These are phyloP conservation scores for Oryza brachyantha DNA, from an alignment of 176 grass and related monocot species.

Conservation along the genomic window DNA sequence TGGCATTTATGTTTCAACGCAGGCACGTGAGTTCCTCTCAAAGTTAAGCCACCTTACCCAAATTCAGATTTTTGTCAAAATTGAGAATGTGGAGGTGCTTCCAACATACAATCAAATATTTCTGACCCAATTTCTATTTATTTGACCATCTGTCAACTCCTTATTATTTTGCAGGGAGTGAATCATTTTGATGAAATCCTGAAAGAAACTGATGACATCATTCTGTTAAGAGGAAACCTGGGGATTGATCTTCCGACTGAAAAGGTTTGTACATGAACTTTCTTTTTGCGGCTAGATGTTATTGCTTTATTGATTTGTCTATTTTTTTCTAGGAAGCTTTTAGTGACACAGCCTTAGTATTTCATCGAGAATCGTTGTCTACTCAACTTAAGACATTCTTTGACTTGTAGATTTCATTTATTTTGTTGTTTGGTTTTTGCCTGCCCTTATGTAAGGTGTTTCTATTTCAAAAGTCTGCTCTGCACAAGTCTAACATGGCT, in stretches of 20 bases:
- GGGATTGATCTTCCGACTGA: constrained; percentile 99
- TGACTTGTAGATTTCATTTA: background rate
- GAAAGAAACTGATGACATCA: constrained; percentile 87
- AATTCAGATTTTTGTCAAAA: constrained; percentile 97
- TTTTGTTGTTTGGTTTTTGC: background rate
- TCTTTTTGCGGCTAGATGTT: background rate
- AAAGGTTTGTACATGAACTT: constrained; percentile 53
- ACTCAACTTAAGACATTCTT: background rate
- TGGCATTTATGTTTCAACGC: constrained; percentile 7
- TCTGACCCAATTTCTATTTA: background rate
- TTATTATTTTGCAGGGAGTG: constrained; percentile 68
- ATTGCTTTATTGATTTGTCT: no score
- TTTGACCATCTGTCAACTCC: constrained; percentile 7
- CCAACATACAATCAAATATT: constrained; percentile 1
- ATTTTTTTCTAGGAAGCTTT: no score
- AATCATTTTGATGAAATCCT: constrained; percentile 99
- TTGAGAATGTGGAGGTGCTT: constrained; percentile 94
- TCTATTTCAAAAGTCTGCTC: constrained; percentile 93
- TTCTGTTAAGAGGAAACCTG: constrained; percentile 92
- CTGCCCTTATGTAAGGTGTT: constrained; percentile 65
- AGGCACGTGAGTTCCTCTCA: constrained; percentile 84
- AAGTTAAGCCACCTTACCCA: constrained; percentile 87
- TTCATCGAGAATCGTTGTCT: background rate
- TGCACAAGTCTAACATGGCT: constrained; percentile 97
- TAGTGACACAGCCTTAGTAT: background rate